These are phyloP conservation scores for Rhizophagus clarus DNA, from an alignment of 192 early-diverging fungal genomes.

Conservation along the genomic window DNA sequence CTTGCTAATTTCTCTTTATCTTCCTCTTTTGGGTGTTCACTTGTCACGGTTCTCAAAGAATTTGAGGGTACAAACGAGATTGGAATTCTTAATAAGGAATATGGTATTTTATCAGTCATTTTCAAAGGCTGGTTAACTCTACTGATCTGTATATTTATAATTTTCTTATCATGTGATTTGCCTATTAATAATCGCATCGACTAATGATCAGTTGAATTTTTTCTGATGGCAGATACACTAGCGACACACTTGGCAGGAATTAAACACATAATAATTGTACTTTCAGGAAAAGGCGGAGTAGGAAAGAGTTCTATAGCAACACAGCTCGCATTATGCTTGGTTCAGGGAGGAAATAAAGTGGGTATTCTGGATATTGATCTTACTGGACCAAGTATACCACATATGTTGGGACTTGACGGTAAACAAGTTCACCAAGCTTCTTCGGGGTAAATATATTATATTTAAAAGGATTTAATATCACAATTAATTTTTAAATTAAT, in stretches of 20 bases:
- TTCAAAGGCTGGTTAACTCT: not conserved
- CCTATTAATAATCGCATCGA: not conserved
- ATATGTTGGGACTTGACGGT: slow-evolving; percentile 91
- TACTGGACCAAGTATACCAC: slow-evolving; percentile 95
- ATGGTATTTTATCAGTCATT: not conserved
- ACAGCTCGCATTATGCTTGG: slow-evolving; percentile 75
- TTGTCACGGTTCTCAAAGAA: not conserved
- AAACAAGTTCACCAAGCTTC: slow-evolving; percentile 89
- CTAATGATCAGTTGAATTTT: not conserved
- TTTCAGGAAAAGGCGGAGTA: slow-evolving; percentile 98
- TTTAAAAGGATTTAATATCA: not conserved
- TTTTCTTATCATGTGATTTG: not conserved
- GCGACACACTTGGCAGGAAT: slow-evolving; percentile 25
- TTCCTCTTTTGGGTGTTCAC: not conserved
- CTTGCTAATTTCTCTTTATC: not conserved
- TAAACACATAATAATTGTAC: slow-evolving; percentile 88
- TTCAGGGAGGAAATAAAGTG: slow-evolving; percentile 66
- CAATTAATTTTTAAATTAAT: not conserved
- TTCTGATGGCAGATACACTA: not conserved
- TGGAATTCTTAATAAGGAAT: not conserved
- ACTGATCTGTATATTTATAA: not conserved
- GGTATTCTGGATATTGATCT: slow-evolving; percentile 97
- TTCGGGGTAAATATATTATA: slow-evolving; percentile 63
- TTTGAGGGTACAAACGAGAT: not conserved
- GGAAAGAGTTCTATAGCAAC: slow-evolving; percentile 94